A percentile compares a stretch with the other conserved stretches of the same genome.
Conservation (phyloP, 192 early-diverging fungal genomes). For the Diversispora epigaea region DNA sequence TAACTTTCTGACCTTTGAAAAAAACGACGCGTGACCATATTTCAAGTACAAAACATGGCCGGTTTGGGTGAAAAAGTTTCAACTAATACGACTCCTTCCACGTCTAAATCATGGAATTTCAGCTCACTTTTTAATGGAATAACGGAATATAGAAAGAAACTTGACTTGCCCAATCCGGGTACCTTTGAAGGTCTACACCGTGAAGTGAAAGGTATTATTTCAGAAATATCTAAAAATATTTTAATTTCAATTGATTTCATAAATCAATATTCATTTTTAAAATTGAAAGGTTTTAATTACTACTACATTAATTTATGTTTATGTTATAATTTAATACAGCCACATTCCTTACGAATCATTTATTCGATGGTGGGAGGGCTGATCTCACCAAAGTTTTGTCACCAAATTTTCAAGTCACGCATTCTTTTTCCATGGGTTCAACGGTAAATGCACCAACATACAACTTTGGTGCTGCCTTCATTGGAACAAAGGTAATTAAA, state of each 20-base stretch:
- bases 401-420: conserved; percentile 92
- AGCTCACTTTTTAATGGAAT: conserved; percentile 16
- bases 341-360: conserved; percentile 80
- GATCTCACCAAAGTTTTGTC: conserved; percentile 92
- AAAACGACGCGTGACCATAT: conserved; percentile 17
- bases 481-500: conserved; percentile 65
- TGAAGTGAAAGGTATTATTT: conserved; percentile 72
- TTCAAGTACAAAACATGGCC: conserved; percentile 14
- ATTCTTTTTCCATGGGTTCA: conserved; percentile 87
- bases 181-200: conserved; percentile 78
- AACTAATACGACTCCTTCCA: neutral
- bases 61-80: conserved; percentile 27
- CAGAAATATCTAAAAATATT: neutral
- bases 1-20: neutral
- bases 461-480: conserved; percentile 89
- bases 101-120: conserved; percentile 7
- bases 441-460: conserved; percentile 79
- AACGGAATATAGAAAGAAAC: conserved; percentile 40
- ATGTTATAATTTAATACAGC: conserved; percentile 41
- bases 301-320: neutral
- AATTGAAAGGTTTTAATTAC: no score
- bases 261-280: no score
- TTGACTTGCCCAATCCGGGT: conserved; percentile 78
- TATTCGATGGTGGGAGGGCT: conserved; percentile 94
- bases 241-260: neutral